Evolutionary conservation across 176 grass and related monocot genomes (phyloP), one percentile per base, ranked within the genome.

Genomic region (Elaeis guineensis): DNA sequence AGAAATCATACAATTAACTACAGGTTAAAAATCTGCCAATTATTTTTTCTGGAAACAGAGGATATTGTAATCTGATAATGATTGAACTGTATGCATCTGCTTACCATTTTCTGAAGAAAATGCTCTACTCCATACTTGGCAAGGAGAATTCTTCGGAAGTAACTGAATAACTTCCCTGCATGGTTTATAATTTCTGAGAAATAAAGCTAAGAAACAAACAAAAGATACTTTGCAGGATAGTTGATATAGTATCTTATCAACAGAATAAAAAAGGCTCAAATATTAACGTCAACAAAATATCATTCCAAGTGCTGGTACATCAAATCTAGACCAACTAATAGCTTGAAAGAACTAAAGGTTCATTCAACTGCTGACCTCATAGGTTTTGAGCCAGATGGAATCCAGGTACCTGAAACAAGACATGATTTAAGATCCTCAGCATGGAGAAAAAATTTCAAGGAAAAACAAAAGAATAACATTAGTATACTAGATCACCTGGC

Each of bases 41-140:
- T 35, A 35, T 2, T 35, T 11, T 35, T 35, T 23, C 32, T 35
- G 32, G 32, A 35, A 35, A 35, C 1, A 11, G 8, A 35, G 7
- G 32, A 35, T 6, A 35, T 9, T 35, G 32, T 35, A 35, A 35
- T 35, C 6, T 35, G 16, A 56, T 61, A 54, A 23, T 23, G 23
- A 17, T 55, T 55, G 54, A 71, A 51, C 35, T 65, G 20, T 11
- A 19, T 63, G 22, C 5, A 60, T 49, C 49, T 54, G 25, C 71
- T 79, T 88, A 98, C 93, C 87, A 54, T 26, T 77, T 25, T 98
- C 93, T 54, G 93, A 98, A 78, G 93, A 67, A 73, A 89, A 98
- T 55, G 73, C 72, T 26, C 93, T 85, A 64, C 87, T 92, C 81
- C 84, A 98, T 17, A 76, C 65, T 77, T 80, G 73, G 70, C 86